Conservation (phyloP, 78 protist genomes). For the Acrasis kona region DNA sequence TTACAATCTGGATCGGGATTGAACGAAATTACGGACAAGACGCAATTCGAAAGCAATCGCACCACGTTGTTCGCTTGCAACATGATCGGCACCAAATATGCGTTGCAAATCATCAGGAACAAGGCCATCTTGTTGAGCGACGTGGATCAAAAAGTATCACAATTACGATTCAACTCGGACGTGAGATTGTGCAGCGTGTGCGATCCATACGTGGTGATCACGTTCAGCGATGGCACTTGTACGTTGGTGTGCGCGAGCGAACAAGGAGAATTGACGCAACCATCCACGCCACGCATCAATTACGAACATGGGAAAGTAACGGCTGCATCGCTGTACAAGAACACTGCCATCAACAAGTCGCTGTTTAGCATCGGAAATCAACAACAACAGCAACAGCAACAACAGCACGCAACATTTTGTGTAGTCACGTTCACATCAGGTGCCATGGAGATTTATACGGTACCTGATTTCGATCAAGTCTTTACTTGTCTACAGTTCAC, state of each 20-base stretch:
- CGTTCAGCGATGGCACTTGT: not conserved
- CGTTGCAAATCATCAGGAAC: not conserved
- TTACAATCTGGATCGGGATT: not conserved
- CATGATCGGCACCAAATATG: not conserved
- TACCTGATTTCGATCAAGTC: not conserved
- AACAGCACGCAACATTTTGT: not conserved
- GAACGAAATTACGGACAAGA: not conserved
- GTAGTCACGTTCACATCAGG: not conserved
- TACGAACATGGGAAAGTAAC: not conserved
- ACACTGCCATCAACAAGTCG: too few relatives aligned
- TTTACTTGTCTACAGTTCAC: not conserved
- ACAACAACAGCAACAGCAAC: too few relatives aligned
- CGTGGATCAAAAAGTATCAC: too few relatives aligned
- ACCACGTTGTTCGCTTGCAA: slow-evolving; percentile 13
- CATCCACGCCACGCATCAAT: not conserved
- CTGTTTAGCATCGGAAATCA: too few relatives aligned
- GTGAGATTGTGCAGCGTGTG: not conserved
- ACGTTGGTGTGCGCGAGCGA: too few relatives aligned
- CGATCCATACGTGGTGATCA: not conserved
- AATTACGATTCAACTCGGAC: not conserved
- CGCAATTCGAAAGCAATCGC: not conserved
- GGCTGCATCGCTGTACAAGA: not conserved
- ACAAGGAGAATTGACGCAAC: not conserved
- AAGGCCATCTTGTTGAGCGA: not conserved
- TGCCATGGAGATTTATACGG: not conserved